Evolutionary conservation across 805 yeast genomes (phyloP).

Genomic region (Novakomyces olei): DNA sequence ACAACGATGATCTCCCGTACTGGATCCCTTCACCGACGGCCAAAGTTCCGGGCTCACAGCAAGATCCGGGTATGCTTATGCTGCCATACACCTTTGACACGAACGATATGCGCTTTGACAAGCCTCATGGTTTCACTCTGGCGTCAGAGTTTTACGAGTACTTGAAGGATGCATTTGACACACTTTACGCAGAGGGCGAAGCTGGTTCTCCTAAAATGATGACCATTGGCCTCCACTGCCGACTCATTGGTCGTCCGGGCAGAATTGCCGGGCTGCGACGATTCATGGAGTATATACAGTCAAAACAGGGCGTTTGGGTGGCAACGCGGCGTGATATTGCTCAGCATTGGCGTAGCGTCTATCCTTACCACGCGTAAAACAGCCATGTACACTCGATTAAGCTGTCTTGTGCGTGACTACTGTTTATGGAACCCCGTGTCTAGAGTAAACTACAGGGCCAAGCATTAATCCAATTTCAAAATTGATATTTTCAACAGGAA

Average conservation of each 20-base stretch:
- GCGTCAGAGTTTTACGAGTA: constrained; percentile 15
- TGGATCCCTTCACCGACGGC: constrained; percentile 18
- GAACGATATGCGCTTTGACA: constrained; percentile 15
- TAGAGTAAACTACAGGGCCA: no score
- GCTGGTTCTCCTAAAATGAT: constrained; percentile 15
- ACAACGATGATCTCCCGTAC: constrained; percentile 19
- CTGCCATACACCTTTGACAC: constrained; percentile 16
- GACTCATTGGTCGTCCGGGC: constrained; percentile 20
- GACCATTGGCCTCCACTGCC: constrained; percentile 19
- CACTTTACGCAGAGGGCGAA: constrained; percentile 18
- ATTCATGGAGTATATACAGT: constrained; percentile 17
- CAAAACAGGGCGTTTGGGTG: constrained; percentile 19
- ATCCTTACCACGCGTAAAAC: constrained; percentile 1
- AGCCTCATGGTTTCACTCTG: constrained; percentile 14
- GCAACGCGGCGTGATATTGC: constrained; percentile 20
- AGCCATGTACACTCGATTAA: no score
- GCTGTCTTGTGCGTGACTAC: no score
- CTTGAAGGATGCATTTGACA: constrained; percentile 19
- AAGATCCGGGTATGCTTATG: constrained; percentile 12
- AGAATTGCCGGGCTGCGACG: constrained; percentile 17
- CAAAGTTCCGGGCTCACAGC: constrained; percentile 6
- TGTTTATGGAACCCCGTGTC: no score
- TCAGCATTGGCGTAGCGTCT: background rate
- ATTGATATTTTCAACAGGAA: no score
- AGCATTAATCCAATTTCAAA: no score